phyloP scores from a whole-genome alignment of 2,329 filamentous ascomycete genomes.

The Cordyceps pruinosa region DNA sequence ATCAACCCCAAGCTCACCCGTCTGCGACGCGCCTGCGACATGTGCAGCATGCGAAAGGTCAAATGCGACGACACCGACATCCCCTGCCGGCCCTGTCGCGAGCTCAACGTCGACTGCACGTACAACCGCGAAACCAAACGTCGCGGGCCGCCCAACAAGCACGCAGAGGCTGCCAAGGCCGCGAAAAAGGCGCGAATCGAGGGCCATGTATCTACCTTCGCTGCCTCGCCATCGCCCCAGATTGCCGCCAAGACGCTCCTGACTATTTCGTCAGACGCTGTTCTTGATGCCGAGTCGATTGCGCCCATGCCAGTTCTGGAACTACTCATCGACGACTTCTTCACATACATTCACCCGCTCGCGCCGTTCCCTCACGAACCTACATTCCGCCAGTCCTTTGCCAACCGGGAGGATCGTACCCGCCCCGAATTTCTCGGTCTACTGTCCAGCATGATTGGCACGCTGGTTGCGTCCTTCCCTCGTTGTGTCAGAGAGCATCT shows the following conservation, averaged over 20 bases:
- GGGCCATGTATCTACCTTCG: conserved; percentile 15
- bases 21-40: conserved; percentile 52
- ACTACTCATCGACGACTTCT: conserved; percentile 72
- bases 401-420: conserved; percentile 57
- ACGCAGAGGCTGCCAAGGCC: conserved; percentile 48
- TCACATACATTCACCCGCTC: conserved; percentile 73
- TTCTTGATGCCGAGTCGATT: conserved; percentile 60
- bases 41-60: conserved; percentile 56
- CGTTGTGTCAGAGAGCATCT: conserved; percentile 63
- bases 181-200: conserved; percentile 42
- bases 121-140: conserved; percentile 51
- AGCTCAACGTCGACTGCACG: conserved; percentile 52
- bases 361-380: conserved; percentile 74
- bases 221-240: conserved; percentile 36
- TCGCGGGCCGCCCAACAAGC: conserved; percentile 52
- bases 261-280: conserved; percentile 33
- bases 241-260: conserved; percentile 43
- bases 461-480: conserved; percentile 69
- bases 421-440: conserved; percentile 63
- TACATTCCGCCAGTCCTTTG: conserved; percentile 64
- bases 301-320: conserved; percentile 62
- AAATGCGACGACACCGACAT: conserved; percentile 52
- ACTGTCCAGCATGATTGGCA: conserved; percentile 66
- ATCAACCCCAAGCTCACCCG: conserved; percentile 47
- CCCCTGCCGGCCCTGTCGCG: conserved; percentile 50